Base-by-base conservation (phyloP, 2,329 filamentous ascomycete genomes). In the Akanthomyces dipterigenus region DNA sequence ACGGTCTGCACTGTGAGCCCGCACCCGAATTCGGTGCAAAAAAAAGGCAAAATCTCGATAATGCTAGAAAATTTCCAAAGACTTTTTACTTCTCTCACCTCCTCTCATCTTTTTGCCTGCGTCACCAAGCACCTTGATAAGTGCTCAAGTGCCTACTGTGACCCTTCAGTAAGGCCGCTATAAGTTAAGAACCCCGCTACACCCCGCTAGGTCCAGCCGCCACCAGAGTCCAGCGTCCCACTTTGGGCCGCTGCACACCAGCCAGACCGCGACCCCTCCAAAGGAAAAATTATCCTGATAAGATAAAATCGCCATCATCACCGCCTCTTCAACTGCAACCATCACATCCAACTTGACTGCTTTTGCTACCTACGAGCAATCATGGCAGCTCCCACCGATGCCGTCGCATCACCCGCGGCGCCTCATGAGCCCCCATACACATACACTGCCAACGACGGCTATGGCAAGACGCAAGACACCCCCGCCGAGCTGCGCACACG, bases 341-440 rank as follows among this genome's bases (percentile, higher is more conserved):
- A n/a, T 7, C 46, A 43, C 16, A n/a, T 43, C 26, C 16, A n/a
- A n/a, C 28, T 48, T 34, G n/a, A n/a, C 55, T 14, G 34, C 22
- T 36, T 20, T 38, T n/a, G 2, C 22, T 24, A 9, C 11, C 31
- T 42, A 34, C 22, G 12, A 11, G n/a, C 11, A 51, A 62, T 40
- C 38, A 62, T 62, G 60, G 16, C 54, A 46, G 54, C 54, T 12
- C 26, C 34, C 28, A 40, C 20, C 16, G 54, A 57, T 36, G 54
- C 54, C 12, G 20, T 22, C 11, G 65, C 67, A 56, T 74, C 74
- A 22, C 72, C 77, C 22, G 75, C 76, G 18, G 74, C 73, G 60
- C 77, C 78, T 50, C 76, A 80, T 63, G 70, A 80, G 64, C 77
- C 78, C 5, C 76, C 78, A 3, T 78, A 78, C 65, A 71, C 68